phyloP scores from a whole-genome alignment of 2,329 filamentous ascomycete species.

The Daldinia sp. region DNA sequence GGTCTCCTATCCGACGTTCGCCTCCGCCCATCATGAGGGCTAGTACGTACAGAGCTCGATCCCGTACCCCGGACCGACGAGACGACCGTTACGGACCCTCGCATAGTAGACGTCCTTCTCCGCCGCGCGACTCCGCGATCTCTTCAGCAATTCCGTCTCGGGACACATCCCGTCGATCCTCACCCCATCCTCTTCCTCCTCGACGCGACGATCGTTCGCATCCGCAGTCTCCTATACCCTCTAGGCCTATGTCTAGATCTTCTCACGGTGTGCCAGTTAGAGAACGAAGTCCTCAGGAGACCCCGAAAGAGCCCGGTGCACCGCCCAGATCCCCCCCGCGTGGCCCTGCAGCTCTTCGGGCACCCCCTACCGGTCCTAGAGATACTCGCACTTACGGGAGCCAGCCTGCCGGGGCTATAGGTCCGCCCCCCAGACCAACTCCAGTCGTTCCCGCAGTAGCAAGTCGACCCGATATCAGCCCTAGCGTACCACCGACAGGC shows the following conservation, averaged over 20 bases:
- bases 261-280: constrained; percentile 40
- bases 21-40: constrained; percentile 52
- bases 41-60: constrained; percentile 61
- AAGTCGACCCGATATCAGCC: constrained; percentile 50
- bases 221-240: constrained; percentile 51
- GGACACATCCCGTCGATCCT: constrained; percentile 60
- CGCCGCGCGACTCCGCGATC: constrained; percentile 58
- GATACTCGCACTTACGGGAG: constrained; percentile 48
- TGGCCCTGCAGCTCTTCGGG: constrained; percentile 62
- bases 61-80: constrained; percentile 60
- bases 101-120: constrained; percentile 57
- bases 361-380: constrained; percentile 59
- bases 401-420: constrained; percentile 42
- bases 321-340: constrained; percentile 59
- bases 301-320: constrained; percentile 37
- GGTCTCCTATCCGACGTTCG: constrained; percentile 48
- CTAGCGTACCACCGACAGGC: constrained; percentile 61
- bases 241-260: constrained; percentile 45
- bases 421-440: constrained; percentile 46
- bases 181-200: constrained; percentile 59
- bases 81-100: constrained; percentile 52
- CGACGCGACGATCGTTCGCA: constrained; percentile 58
- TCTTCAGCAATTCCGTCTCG: constrained; percentile 61
- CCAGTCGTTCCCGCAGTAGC: constrained; percentile 33
- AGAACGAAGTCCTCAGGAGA: constrained; percentile 43